Evolutionary conservation across 768 basidiomycete species (phyloP), one percentile per base, ranked within the genome.

Genomic region (Trametes villosa): DNA sequence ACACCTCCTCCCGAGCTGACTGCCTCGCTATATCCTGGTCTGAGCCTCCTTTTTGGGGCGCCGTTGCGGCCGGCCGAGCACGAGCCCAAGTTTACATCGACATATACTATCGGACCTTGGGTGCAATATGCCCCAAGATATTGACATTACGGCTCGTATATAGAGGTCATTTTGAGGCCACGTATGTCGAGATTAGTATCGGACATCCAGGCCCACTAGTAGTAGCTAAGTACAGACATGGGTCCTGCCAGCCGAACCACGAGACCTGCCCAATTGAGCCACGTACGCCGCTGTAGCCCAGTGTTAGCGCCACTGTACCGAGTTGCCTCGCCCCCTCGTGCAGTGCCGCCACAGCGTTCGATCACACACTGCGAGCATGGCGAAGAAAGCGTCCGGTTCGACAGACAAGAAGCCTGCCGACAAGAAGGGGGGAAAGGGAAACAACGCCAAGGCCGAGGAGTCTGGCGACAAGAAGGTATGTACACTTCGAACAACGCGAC

Each of bases 351-450:
- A 34, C 49, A 9, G 34, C 31, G 11, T 22, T 6, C 8, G 20
- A 36, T 27, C 9, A 50, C 31, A 18, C 4, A 6, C 4, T n/a
- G 26, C 22, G 46, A 29, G 20, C 33, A 68, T 64, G 67, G 53
- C 66, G 4, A 64, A 66, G 59, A 71, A 67, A 52, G 45, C 48
- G 3, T 50, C 65, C 15, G 61, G 57, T 11, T 57, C 62, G 18
- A 47, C 60, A 38, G 70, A 75, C 45, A 77, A 74, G 65, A 77
- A 78, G 38, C 27, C 70, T 5, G 68, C 60, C 13, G 75, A 76
- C 44, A 82, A 81, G 71, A 82, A 85, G 67, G 74, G 71, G 13
- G 40, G 55, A 9, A 67, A 63, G 29, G 52, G 56, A 36, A 52
- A 50, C n/a, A n/a, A n/a, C 24, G 59, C 58, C 15, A 62, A 67